Percentiles rank a stretch among this genome's conserved stretches.
These are phyloP conservation scores for Kodamaea suecica DNA, from an alignment of 1,139 yeast genomes.

Conservation along the genomic window DNA sequence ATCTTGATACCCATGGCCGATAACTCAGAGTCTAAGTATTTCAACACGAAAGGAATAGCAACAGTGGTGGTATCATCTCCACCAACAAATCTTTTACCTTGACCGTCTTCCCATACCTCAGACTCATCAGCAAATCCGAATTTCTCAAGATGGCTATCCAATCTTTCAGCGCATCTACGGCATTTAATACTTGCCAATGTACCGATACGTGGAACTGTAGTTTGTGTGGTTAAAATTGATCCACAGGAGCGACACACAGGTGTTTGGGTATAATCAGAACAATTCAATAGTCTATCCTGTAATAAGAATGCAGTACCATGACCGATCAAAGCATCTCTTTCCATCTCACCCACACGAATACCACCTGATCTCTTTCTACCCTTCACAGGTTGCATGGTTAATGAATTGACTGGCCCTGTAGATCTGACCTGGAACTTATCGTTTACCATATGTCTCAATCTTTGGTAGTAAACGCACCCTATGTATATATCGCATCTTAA, in stretches of 20 bases:
- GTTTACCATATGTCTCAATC: constrained; percentile 99
- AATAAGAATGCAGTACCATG: constrained; percentile 97
- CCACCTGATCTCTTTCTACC: constrained; percentile 99
- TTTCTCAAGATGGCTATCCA: constrained; percentile 40
- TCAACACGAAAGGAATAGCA: constrained; percentile 94
- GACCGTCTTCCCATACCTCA: constrained; percentile 97
- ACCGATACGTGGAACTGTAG: constrained; percentile 89
- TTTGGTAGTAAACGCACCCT: constrained; percentile 96
- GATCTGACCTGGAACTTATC: constrained; percentile 99
- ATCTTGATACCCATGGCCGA: constrained; percentile 97
- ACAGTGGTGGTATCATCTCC: constrained; percentile 91
- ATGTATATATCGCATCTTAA: constrained; percentile 91
- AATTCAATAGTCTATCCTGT: constrained; percentile 92
- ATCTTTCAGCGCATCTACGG: constrained; percentile 81
- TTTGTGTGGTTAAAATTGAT: constrained; percentile 82
- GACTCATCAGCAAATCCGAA: constrained; percentile 59
- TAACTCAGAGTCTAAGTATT: constrained; percentile 91
- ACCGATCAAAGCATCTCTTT: constrained; percentile 97
- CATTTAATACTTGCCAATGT: constrained; percentile 76
- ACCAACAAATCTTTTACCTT: constrained; percentile 85
- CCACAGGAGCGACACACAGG: constrained; percentile 92
- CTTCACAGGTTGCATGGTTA: constrained; percentile 99
- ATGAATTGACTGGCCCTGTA: constrained; percentile 94
- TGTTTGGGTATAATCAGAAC: constrained; percentile 93
- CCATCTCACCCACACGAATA: constrained; percentile 99